Evolutionary conservation across 768 basidiomycete genomes (phyloP).

Genomic region (Leccinum uliginosum): DNA sequence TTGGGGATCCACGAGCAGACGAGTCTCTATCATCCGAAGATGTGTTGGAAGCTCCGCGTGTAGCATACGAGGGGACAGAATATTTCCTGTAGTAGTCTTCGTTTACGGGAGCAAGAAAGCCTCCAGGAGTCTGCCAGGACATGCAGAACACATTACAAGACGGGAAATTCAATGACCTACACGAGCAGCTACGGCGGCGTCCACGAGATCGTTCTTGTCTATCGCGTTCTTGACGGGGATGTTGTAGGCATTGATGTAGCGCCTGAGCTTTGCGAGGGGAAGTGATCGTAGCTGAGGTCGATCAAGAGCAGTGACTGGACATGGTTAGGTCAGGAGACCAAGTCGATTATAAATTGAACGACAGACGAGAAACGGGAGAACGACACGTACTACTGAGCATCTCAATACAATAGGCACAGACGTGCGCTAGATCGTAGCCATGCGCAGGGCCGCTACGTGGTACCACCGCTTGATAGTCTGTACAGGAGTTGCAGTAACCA

Average conservation of each 20-base stretch:
- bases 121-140: slow-evolving; percentile 45
- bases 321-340: not conserved
- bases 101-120: slow-evolving; percentile 55
- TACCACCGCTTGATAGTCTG: slow-evolving; percentile 75
- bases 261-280: slow-evolving; percentile 59
- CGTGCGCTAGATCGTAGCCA: slow-evolving; percentile 62
- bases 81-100: slow-evolving; percentile 47
- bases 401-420: slow-evolving; percentile 75
- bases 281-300: slow-evolving; percentile 51
- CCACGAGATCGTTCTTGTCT: slow-evolving; percentile 78
- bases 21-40: slow-evolving; percentile 17
- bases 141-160: not conserved
- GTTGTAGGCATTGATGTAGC: slow-evolving; percentile 66
- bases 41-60: slow-evolving; percentile 8
- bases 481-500: slow-evolving; percentile 66
- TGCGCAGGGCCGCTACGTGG: slow-evolving; percentile 48
- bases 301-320: slow-evolving; percentile 65
- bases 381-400: slow-evolving; percentile 52
- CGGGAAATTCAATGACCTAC: slow-evolving; percentile 37
- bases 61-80: slow-evolving; percentile 19
- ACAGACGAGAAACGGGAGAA: not conserved
- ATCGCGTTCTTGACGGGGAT: slow-evolving; percentile 58
- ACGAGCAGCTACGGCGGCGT: slow-evolving; percentile 46
- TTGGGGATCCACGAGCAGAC: slow-evolving; percentile 10
- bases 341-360: not conserved